phyloP scores from a whole-genome alignment of 768 basidiomycete species.

The Suillus subalutaceus region DNA sequence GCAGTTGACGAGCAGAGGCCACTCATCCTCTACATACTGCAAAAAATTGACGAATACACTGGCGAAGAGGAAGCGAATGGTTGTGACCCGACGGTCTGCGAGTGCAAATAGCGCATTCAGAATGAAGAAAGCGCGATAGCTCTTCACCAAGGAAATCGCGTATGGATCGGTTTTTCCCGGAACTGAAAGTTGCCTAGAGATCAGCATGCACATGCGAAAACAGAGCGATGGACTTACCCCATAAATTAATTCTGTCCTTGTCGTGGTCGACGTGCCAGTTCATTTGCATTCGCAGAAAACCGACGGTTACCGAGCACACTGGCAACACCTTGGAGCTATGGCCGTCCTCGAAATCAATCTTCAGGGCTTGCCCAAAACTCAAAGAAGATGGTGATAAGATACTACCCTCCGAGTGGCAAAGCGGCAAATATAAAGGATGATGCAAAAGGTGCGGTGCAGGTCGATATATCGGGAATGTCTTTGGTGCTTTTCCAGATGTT shows the following conservation, averaged over 20 bases:
- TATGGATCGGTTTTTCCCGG: slow-evolving; percentile 19
- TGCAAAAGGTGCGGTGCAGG: not conserved
- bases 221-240: not conserved
- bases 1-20: slow-evolving; percentile 8
- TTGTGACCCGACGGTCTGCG: slow-evolving; percentile 1
- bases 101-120: slow-evolving; percentile 15
- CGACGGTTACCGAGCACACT: not conserved
- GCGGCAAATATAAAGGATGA: not conserved
- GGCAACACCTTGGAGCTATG: not conserved
- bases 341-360: not conserved
- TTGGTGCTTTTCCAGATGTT: slow-evolving; percentile 22
- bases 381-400: not conserved
- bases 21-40: slow-evolving; percentile 12
- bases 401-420: not conserved
- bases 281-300: not conserved
- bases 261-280: not conserved
- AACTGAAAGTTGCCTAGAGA: slow-evolving; percentile 10
- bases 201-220: not conserved
- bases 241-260: not conserved
- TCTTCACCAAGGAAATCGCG: slow-evolving; percentile 21
- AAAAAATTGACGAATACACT: slow-evolving; percentile 10
- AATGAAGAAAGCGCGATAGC: slow-evolving; percentile 14
- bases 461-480: slow-evolving; percentile 24
- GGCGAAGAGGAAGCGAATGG: slow-evolving; percentile 1
- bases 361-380: not conserved